Evolutionary conservation across 2,329 filamentous ascomycete species (phyloP), one percentile per base, ranked within the genome.

Genomic region (Beauveria varroae): DNA sequence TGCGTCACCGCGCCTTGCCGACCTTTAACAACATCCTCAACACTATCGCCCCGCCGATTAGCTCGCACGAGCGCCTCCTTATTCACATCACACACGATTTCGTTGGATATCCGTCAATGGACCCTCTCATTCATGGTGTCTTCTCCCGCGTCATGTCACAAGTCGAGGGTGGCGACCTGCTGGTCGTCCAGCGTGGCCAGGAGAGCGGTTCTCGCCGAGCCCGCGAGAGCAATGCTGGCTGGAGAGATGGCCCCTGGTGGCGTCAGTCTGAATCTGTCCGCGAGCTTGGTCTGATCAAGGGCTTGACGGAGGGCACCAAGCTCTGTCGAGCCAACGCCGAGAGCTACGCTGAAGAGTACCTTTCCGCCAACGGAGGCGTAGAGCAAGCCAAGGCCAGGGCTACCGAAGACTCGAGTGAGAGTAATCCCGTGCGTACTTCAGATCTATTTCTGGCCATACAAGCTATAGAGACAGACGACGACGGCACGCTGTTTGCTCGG

Each of bases 131-230:
- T 68, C 91, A 98, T 76, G 84, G 84, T 62, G 92, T 95, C 65
- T 99, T 99, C 78, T 89, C 89, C 60, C 88, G 92, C 58, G 93
- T 99, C 69, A 99, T 99, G 95, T 85, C 92, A n/a, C 95, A 99
- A 77, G 95, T 99, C 51, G 95, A 99, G 76, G 95, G 95, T 65
- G 95, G 95, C 60, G 95, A 98, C 69, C 81, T 99, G 20, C 82
- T 98, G 59, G 95, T 99, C 60, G 86, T 98, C 63, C 95, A 99
- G 76, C 90, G 93, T 43, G 95, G 95, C 22, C 89, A 91, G 64
- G 95, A 98, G 75, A 90, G 87, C 54, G 84, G 87, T 52, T 86
- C 86, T 51, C 84, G 87, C 49, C 82, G 82, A 47, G 85, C 86
- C 79, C 62, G 78, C 28, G 83, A 86, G 57, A 79, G 78, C 20